A percentile compares a stretch with the other conserved stretches of the same genome.
These are phyloP conservation scores for Rhinocladiella similis DNA, from an alignment of 2,329 filamentous ascomycete genomes.

Conservation along the genomic window DNA sequence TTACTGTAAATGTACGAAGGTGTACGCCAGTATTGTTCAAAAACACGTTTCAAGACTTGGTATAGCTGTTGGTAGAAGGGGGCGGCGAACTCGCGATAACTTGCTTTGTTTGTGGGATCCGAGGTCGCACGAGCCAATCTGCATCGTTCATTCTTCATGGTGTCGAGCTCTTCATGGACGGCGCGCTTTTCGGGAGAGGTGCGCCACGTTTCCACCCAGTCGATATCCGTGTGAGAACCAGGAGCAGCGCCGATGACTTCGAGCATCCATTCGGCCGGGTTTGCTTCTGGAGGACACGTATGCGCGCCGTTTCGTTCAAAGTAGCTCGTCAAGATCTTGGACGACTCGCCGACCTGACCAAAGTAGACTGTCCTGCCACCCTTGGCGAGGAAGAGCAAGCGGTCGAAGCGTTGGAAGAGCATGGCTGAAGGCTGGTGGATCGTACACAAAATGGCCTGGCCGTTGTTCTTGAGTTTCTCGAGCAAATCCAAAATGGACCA, in stretches of 20 bases:
- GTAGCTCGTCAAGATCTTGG: constrained; percentile 58
- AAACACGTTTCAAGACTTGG: constrained; percentile 71
- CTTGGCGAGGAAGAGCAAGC: constrained; percentile 62
- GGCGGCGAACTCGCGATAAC: constrained; percentile 77
- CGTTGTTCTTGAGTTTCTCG: constrained; percentile 83
- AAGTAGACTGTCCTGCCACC: constrained; percentile 71
- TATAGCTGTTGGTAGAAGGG: constrained; percentile 68
- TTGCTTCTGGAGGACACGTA: constrained; percentile 61
- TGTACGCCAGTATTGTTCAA: constrained; percentile 90
- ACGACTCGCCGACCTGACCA: constrained; percentile 64
- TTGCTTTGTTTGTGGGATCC: constrained; percentile 50
- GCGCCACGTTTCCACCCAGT: constrained; percentile 66
- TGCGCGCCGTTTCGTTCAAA: constrained; percentile 66
- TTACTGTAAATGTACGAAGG: constrained; percentile 90
- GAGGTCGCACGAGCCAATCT: constrained; percentile 41
- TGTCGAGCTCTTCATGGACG: constrained; percentile 57
- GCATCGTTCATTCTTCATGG: constrained; percentile 54
- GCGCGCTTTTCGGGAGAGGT: constrained; percentile 56
- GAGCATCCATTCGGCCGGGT: constrained; percentile 77
- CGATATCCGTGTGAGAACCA: constrained; percentile 61
- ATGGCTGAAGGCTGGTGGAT: constrained; percentile 97
- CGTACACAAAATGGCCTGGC: constrained; percentile 92
- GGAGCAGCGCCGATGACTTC: constrained; percentile 60
- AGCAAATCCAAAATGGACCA: constrained; percentile 89
- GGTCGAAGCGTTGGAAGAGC: constrained; percentile 83